A percentile compares a stretch with the other conserved stretches of the same genome.
phyloP scores from a whole-genome alignment of 805 yeast genomes.

The Metschnikowia cerradonensis region DNA sequence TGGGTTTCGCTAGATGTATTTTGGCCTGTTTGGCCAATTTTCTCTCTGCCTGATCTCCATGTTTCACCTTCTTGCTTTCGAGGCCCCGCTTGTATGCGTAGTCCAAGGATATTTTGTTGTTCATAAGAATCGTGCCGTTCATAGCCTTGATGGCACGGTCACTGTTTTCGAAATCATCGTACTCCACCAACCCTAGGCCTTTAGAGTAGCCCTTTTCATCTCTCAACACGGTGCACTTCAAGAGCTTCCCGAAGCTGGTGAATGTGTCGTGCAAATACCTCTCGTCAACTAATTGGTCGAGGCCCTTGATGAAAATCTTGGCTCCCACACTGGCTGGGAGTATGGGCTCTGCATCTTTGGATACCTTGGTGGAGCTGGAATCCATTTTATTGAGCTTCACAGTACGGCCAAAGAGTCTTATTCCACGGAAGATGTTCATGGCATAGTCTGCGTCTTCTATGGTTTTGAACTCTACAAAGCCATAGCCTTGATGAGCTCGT shows the following conservation, averaged over 20 bases:
- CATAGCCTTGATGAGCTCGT: conserved; percentile 77
- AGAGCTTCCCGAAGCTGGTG: conserved; percentile 61
- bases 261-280: conserved; percentile 54
- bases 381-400: conserved; percentile 56
- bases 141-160: conserved; percentile 69
- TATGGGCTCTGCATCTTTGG: conserved; percentile 13
- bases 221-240: conserved; percentile 48
- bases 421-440: conserved; percentile 53
- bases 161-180: conserved; percentile 58
- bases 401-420: conserved; percentile 56
- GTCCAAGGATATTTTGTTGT: conserved; percentile 53
- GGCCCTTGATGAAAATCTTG: conserved; percentile 50
- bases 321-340: conserved; percentile 42
- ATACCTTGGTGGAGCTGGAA: conserved; percentile 5
- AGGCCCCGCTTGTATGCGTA: conserved; percentile 65
- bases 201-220: conserved; percentile 49
- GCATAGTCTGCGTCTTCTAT: conserved; percentile 69
- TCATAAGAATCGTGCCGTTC: conserved; percentile 68
- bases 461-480: conserved; percentile 70
- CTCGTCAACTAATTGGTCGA: conserved; percentile 65
- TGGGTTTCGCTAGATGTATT: conserved; percentile 24
- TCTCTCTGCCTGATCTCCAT: conserved; percentile 81
- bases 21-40: conserved; percentile 61
- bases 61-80: conserved; percentile 47
- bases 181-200: conserved; percentile 67